Conservation (phyloP, 352 stramenopile genomes). For the Globisporangium emineosum region DNA sequence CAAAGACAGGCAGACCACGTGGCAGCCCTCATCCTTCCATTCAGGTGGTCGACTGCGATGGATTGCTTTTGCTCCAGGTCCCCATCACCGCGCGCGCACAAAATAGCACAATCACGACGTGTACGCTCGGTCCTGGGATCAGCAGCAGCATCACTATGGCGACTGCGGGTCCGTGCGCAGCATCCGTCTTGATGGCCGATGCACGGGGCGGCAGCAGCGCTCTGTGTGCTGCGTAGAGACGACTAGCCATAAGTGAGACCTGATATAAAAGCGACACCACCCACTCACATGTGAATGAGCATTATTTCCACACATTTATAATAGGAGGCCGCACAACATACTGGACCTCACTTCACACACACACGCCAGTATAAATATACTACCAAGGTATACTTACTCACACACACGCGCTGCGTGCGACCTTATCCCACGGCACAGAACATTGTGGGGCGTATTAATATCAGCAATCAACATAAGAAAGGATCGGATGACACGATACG, state of each 20-base stretch:
- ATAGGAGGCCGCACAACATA: neutral
- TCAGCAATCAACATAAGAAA: no score
- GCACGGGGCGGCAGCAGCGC: no score
- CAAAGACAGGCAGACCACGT: neutral
- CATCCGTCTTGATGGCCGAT: neutral
- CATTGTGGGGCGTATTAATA: no score
- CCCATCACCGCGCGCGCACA: neutral
- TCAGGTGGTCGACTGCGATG: neutral
- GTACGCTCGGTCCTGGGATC: neutral
- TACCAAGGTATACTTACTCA: no score
- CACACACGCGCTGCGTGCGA: no score
- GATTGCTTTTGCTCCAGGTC: neutral
- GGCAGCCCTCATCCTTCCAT: neutral
- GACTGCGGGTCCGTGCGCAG: no score
- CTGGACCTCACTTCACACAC: no score
- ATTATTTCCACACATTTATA: neutral
- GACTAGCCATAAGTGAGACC: neutral
- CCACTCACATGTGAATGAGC: neutral
- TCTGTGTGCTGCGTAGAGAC: no score
- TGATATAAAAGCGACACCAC: neutral
- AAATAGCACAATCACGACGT: neutral
- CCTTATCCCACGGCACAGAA: no score
- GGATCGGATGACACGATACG: no score
- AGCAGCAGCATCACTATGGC: no score
- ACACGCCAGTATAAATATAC: no score